These are phyloP conservation scores for Breviolum minutum DNA, from an alignment of 73 alveolate genomes.

Conservation along the genomic window DNA sequence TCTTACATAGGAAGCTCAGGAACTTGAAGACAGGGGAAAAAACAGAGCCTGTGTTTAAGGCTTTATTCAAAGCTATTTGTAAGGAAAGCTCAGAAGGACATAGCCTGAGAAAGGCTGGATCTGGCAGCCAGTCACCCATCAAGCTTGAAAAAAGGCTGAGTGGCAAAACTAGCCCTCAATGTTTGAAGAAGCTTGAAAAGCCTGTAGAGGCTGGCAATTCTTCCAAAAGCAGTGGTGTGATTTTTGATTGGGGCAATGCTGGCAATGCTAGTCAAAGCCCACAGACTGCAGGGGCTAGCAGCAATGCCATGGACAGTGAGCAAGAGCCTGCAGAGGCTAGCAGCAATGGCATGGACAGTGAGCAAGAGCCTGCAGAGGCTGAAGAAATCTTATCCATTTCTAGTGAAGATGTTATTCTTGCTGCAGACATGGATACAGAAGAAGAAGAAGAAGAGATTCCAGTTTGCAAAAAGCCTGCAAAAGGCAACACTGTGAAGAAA, in stretches of 20 bases:
- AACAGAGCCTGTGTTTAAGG: not conserved
- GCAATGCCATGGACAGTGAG: too few relatives aligned
- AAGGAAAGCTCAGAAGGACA: not conserved
- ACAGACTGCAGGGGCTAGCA: too few relatives aligned
- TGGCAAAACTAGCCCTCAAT: not conserved
- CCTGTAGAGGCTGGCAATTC: too few relatives aligned
- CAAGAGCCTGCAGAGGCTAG: too few relatives aligned
- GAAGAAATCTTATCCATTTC: too few relatives aligned
- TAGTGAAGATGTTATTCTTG: not conserved
- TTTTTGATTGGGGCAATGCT: too few relatives aligned
- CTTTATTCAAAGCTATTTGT: not conserved
- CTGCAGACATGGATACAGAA: not conserved
- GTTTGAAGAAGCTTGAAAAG: too few relatives aligned
- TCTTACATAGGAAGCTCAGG: not conserved
- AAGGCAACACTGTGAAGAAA: not conserved
- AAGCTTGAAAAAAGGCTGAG: not conserved
- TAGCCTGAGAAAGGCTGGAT: not conserved
- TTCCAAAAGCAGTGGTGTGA: too few relatives aligned
- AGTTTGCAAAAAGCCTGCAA: too few relatives aligned
- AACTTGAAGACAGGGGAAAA: conserved; percentile 50
- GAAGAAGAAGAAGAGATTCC: not conserved
- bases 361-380: not conserved
- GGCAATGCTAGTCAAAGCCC: too few relatives aligned
- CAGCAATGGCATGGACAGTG: not conserved
- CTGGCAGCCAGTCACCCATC: too few relatives aligned